Percentiles rank a stretch among this genome's conserved stretches.
phyloP scores from a whole-genome alignment of 768 basidiomycete species.

The Tremella yokohamensis region DNA sequence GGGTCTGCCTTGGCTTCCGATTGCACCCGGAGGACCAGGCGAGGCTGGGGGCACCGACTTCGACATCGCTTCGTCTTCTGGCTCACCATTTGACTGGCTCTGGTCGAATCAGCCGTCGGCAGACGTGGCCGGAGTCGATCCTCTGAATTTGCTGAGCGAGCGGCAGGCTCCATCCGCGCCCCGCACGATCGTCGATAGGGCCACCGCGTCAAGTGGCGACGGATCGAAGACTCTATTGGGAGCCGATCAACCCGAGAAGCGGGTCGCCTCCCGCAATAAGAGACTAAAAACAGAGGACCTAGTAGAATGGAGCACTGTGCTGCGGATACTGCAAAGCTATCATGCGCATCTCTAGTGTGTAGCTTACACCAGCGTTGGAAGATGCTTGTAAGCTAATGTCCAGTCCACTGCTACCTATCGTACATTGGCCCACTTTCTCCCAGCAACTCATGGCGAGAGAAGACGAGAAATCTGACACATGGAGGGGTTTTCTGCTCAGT shows the following conservation, averaged over 20 bases:
- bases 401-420: conserved; percentile 30
- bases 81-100: too few relatives aligned
- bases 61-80: conserved; percentile 21
- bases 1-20: conserved; percentile 12
- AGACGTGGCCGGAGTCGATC: too few relatives aligned
- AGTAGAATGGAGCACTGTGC: conserved; percentile 4
- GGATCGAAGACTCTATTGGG: too few relatives aligned
- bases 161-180: too few relatives aligned
- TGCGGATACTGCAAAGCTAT: conserved; percentile 25
- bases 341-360: conserved; percentile 34
- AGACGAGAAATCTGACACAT: conserved; percentile 22
- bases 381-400: not conserved
- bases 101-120: too few relatives aligned
- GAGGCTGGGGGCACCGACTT: conserved; percentile 10
- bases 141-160: too few relatives aligned
- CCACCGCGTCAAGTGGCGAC: too few relatives aligned
- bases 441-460: conserved; percentile 30
- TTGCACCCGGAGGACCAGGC: conserved; percentile 7
- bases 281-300: too few relatives aligned
- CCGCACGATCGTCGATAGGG: too few relatives aligned
- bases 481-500: conserved; percentile 29
- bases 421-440: conserved; percentile 37
- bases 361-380: not conserved
- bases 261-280: too few relatives aligned
- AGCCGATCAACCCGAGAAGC: too few relatives aligned